Conservation (phyloP, 2,329 filamentous ascomycete species). For the Verticillium dahliae region DNA sequence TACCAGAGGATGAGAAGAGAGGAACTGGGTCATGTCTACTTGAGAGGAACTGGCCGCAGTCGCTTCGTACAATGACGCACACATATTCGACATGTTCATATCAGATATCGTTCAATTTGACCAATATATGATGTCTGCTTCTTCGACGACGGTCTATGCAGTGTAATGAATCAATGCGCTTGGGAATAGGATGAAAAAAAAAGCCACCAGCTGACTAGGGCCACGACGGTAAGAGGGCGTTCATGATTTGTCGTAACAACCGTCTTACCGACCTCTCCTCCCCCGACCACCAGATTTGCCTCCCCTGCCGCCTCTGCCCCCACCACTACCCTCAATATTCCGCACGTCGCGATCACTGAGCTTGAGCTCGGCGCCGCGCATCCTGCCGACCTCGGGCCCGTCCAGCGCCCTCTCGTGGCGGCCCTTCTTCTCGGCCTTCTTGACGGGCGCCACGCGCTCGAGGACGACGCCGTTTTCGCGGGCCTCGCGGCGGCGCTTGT, state of each 20-base stretch:
- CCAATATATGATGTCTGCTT: background rate
- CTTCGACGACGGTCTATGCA: background rate
- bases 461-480: slow-evolving; percentile 86
- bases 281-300: slow-evolving; percentile 30
- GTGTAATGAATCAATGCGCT: background rate
- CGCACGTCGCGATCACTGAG: slow-evolving; percentile 72
- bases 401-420: slow-evolving; percentile 57
- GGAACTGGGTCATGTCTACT: background rate
- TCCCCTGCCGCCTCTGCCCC: slow-evolving; percentile 16
- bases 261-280: slow-evolving; percentile 23
- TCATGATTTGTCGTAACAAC: background rate
- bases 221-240: background rate
- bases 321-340: slow-evolving; percentile 54
- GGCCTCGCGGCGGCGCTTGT: slow-evolving; percentile 68
- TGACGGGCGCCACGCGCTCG: slow-evolving; percentile 43
- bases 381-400: slow-evolving; percentile 71
- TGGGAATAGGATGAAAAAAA: background rate
- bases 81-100: background rate
- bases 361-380: slow-evolving; percentile 71
- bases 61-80: background rate
- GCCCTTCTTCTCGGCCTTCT: slow-evolving; percentile 25
- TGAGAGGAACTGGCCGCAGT: background rate
- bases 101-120: background rate
- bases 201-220: background rate
- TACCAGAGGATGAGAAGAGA: slow-evolving; percentile 11